Evolutionary conservation across 495 filamentous ascomycete genomes (phyloP), one percentile per base, ranked within the genome.

Genomic region (Durotheca rogersii): DNA sequence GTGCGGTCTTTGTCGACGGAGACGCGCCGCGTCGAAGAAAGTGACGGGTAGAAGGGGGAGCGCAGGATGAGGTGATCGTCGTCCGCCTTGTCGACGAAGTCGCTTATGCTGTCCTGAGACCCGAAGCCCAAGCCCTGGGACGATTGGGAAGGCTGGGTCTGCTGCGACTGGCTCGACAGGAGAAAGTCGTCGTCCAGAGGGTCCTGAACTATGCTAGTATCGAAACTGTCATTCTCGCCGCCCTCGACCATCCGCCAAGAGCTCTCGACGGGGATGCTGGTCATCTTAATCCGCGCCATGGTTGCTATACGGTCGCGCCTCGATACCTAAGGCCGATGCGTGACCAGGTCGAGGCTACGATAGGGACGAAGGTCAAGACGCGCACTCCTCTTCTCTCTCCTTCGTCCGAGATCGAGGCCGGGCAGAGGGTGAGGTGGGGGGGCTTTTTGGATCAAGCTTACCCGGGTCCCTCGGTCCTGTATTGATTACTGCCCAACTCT

Each of bases 181-280:
- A 66, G 37, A n/a, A 68, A 50, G 19, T 73, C 65, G 7, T 68
- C 70, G 20, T 73, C 71, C 41, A 65, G 61, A 9, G 71, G 35
- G 36, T 65, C 57, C 2, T 52, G 53, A n/a, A 67, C 41, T 21
- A 75, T 65, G 4, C 67, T 66, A 1, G 72, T 73, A 42, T 77
- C 74, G 57, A 77, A 75, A 46, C 72, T 75, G 47, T 77, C 74
- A 48, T 77, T 75, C 38, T 74, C 73, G 41, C 71, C 68, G 36
- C 66, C 70, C 41, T 77, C 73, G 14, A 77, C 72, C 65, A 77
- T 66, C 51, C 74, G 74, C 74, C 74, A 77, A 3, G 74, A 76
- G 47, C 68, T 66, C 49, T 70, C 70, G 15, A 73, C 65, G 11
- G 65, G 61, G 16, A 69, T 31, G 12, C 53, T 43, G 4, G 43